Evolutionary conservation across 1,284 basidiomycete species (phyloP).

Genomic region (Agaricales sp.): DNA sequence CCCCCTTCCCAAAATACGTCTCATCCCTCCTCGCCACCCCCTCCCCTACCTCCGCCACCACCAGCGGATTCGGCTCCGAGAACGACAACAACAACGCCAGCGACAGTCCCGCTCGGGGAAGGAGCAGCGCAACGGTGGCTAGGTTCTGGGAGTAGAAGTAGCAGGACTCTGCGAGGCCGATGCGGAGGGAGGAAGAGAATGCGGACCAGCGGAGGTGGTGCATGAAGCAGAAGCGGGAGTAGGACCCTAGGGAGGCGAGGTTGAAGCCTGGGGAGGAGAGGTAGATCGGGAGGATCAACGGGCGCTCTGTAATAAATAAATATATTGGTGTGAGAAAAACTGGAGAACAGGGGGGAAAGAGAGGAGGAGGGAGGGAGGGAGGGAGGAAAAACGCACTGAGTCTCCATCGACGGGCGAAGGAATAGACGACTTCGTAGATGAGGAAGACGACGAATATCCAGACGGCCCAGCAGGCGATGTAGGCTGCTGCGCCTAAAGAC

Average conservation of each 20-base stretch:
- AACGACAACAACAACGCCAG: conserved; percentile 63
- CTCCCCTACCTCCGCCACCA: conserved; percentile 34
- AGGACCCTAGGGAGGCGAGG: conserved; percentile 65
- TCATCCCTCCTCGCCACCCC: conserved; percentile 46
- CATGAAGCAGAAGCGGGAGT: conserved; percentile 75
- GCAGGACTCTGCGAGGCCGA: conserved; percentile 67
- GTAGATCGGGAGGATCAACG: conserved; percentile 72
- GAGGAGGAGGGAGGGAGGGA: conserved; percentile 6
- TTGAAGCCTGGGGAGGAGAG: conserved; percentile 69
- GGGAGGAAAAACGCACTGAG: conserved; percentile 50
- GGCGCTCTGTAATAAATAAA: conserved; percentile 46
- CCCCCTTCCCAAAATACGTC: conserved; percentile 55
- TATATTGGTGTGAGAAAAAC: not conserved
- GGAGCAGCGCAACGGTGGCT: conserved; percentile 62
- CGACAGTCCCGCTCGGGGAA: conserved; percentile 71
- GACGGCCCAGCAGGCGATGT: conserved; percentile 65
- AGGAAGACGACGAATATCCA: conserved; percentile 73
- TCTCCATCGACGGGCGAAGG: conserved; percentile 73
- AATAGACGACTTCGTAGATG: conserved; percentile 72
- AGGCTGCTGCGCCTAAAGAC: conserved; percentile 69
- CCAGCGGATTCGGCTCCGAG: conserved; percentile 36
- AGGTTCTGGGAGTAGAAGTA: conserved; percentile 74
- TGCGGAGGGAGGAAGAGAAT: conserved; percentile 25
- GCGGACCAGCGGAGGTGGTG: conserved; percentile 64
- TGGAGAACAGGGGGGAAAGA: not conserved